Percentiles rank a stretch among this genome's conserved stretches.
Evolutionary conservation across 768 basidiomycete genomes (phyloP).

Genomic region (Guyanaporus albipodus): DNA sequence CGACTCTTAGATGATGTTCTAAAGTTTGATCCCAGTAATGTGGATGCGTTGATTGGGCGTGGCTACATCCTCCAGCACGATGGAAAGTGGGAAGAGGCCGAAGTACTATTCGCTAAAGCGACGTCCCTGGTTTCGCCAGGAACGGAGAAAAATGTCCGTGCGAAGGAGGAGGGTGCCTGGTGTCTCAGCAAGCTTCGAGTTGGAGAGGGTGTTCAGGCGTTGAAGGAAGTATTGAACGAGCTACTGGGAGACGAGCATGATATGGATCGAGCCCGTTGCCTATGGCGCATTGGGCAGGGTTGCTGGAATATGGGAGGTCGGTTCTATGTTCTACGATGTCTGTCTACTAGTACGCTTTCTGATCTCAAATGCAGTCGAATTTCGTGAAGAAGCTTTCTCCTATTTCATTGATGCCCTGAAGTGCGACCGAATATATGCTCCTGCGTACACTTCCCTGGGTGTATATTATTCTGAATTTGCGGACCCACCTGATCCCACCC

Average conservation of each 20-base stretch:
- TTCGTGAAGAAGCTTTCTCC: constrained; percentile 65
- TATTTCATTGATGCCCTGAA: constrained; percentile 80
- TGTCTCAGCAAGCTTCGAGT: constrained; percentile 54
- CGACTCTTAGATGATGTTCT: constrained; percentile 73
- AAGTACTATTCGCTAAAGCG: constrained; percentile 57
- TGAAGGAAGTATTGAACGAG: constrained; percentile 46
- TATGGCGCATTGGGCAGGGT: constrained; percentile 82
- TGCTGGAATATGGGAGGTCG: constrained; percentile 70
- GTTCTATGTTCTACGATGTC: constrained; percentile 25
- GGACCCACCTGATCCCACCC: constrained; percentile 70
- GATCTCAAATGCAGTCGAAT: constrained; percentile 35
- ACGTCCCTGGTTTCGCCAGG: constrained; percentile 44
- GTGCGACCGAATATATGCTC: constrained; percentile 69
- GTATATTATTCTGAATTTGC: constrained; percentile 76
- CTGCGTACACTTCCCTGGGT: constrained; percentile 92
- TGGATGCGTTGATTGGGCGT: constrained; percentile 64
- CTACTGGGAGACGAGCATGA: constrained; percentile 45
- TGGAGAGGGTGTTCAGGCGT: constrained; percentile 42
- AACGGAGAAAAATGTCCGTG: constrained; percentile 49
- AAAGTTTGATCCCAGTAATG: constrained; percentile 53
- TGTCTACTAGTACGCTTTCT: neutral
- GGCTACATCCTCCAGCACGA: constrained; percentile 69
- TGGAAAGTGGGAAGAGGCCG: constrained; percentile 66
- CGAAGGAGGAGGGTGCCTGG: constrained; percentile 85
- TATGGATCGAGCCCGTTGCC: constrained; percentile 67